Evolutionary conservation across 371 early-diverging fungal genomes (phyloP).

Genomic region (Rhizomucor pusillus): DNA sequence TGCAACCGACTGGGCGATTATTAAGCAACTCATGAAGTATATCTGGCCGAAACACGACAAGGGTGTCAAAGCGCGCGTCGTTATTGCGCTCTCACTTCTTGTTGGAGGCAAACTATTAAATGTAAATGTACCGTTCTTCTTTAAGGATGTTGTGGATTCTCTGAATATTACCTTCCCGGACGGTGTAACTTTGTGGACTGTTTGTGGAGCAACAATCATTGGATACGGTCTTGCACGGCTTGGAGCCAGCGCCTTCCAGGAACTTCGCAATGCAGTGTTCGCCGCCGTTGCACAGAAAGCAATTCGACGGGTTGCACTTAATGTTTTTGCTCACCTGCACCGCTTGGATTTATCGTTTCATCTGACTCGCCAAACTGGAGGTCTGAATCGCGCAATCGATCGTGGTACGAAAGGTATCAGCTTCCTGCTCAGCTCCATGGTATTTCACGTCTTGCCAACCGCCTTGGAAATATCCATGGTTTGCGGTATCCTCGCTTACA

Average conservation of each 20-base stretch:
- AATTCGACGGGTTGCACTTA: conserved; percentile 82
- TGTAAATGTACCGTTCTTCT: conserved; percentile 93
- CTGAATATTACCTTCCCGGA: conserved; percentile 53
- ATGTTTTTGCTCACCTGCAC: conserved; percentile 87
- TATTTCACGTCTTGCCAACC: conserved; percentile 93
- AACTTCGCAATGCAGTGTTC: conserved; percentile 93
- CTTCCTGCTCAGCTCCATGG: conserved; percentile 86
- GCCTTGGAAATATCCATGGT: conserved; percentile 93
- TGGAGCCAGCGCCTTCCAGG: conserved; percentile 81
- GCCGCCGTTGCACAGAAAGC: conserved; percentile 94
- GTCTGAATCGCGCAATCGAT: conserved; percentile 93
- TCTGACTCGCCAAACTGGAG: conserved; percentile 91
- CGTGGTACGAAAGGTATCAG: conserved; percentile 98
- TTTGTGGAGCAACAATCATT: conserved; percentile 84
- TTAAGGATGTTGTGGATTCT: conserved; percentile 88
- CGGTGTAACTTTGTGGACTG: conserved; percentile 63
- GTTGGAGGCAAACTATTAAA: conserved; percentile 84
- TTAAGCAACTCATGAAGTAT: conserved; percentile 77
- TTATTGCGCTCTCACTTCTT: conserved; percentile 76
- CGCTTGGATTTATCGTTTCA: conserved; percentile 87
- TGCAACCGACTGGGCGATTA: conserved; percentile 65
- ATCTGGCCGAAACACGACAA: conserved; percentile 88
- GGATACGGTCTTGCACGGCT: conserved; percentile 93
- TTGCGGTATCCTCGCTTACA: conserved; percentile 86
- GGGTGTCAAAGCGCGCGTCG: conserved; percentile 82